Evolutionary conservation across 2,329 filamentous ascomycete species (phyloP).

Genomic region (Colletotrichum musicola): DNA sequence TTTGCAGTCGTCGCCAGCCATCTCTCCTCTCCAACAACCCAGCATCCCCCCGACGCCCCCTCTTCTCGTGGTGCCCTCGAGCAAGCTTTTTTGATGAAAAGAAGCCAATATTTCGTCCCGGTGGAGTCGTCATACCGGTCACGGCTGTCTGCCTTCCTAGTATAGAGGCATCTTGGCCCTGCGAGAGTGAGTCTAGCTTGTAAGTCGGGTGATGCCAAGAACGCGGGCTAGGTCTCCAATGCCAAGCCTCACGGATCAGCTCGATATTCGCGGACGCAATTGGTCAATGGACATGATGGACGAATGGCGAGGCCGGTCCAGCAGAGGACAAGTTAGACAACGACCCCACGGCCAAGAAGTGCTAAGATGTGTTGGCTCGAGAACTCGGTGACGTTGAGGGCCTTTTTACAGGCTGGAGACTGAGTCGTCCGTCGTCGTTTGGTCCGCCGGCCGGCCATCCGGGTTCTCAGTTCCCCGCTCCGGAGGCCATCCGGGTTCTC

Average conservation of each 20-base stretch:
- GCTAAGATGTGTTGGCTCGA: constrained; percentile 30
- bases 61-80: not conserved
- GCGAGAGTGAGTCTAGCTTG: constrained; percentile 8
- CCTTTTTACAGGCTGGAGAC: constrained; percentile 9
- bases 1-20: constrained; percentile 7
- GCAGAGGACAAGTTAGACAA: not conserved
- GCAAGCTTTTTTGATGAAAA: constrained; percentile 25
- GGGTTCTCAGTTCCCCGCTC: constrained; percentile 30
- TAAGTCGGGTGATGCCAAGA: constrained; percentile 36
- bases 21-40: not conserved
- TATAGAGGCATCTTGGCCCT: constrained; percentile 7
- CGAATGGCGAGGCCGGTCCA: constrained; percentile 12
- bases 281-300: not conserved
- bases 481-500: constrained; percentile 30
- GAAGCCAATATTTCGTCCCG: not conserved
- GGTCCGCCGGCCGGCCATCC: constrained; percentile 20
- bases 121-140: constrained; percentile 27
- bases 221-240: constrained; percentile 19
- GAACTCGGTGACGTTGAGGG: constrained; percentile 17
- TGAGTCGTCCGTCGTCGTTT: constrained; percentile 9
- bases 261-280: constrained; percentile 1
- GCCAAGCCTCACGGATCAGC: constrained; percentile 37
- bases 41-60: constrained; percentile 3
- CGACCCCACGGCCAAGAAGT: constrained; percentile 37
- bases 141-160: constrained; percentile 11